Conservation (phyloP, 768 basidiomycete genomes). For the Leucocoprinus sp. region DNA sequence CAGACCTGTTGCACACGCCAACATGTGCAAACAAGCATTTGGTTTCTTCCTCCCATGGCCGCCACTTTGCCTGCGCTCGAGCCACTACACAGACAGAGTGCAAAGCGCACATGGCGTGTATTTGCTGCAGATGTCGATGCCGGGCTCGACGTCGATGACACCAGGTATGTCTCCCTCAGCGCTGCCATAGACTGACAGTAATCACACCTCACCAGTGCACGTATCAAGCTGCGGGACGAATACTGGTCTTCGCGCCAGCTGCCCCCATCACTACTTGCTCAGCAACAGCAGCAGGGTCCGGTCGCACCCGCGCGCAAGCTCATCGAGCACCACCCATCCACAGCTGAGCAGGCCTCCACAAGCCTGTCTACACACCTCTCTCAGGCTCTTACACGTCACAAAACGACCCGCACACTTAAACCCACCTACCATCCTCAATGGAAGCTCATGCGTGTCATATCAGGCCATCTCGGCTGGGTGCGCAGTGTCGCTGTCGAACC, state of each 20-base stretch:
- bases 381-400: constrained; percentile 87
- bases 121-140: constrained; percentile 64
- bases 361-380: constrained; percentile 66
- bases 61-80: constrained; percentile 58
- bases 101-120: constrained; percentile 65
- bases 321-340: constrained; percentile 70
- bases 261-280: constrained; percentile 74
- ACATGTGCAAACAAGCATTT: constrained; percentile 6
- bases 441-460: constrained; percentile 95
- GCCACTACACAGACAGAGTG: constrained; percentile 50
- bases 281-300: constrained; percentile 73
- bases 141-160: constrained; percentile 55
- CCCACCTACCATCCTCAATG: constrained; percentile 94
- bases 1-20: too few species aligned
- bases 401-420: constrained; percentile 89
- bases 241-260: constrained; percentile 86
- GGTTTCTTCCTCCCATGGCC: constrained; percentile 22
- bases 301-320: constrained; percentile 72
- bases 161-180: constrained; percentile 39
- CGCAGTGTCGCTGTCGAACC: constrained; percentile 94
- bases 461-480: constrained; percentile 97
- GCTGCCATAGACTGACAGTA: not conserved
- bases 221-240: constrained; percentile 84
- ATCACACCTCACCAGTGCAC: constrained; percentile 36
- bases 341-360: constrained; percentile 60